A percentile compares a stretch with the other conserved stretches of the same genome.
Conservation (phyloP, 495 filamentous ascomycete genomes). For the Cryomyces minteri region DNA sequence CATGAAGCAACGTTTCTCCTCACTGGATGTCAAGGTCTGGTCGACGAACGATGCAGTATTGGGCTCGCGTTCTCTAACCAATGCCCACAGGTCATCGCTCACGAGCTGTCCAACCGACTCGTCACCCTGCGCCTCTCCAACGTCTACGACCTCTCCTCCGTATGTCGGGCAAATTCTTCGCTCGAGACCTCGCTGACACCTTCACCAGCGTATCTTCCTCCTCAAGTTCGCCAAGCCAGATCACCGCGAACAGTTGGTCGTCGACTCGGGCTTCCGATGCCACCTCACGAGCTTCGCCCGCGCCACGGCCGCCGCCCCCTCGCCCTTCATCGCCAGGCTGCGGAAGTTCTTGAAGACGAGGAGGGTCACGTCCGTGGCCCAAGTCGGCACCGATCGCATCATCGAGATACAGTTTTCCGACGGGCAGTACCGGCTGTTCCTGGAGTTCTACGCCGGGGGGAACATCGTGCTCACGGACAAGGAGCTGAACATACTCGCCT, state of each 20-base stretch:
- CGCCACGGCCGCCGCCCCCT: conserved; percentile 64
- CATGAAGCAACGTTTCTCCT: conserved; percentile 98
- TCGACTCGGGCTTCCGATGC: conserved; percentile 92
- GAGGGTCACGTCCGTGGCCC: conserved; percentile 58
- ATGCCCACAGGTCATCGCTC: conserved; percentile 56
- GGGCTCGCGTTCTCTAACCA: neutral
- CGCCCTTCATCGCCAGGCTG: conserved; percentile 61
- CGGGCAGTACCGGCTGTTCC: conserved; percentile 66
- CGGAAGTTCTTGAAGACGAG: conserved; percentile 79
- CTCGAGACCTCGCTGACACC: neutral
- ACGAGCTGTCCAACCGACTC: conserved; percentile 66
- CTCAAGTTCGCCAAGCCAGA: conserved; percentile 82
- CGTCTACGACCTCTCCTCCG: conserved; percentile 85
- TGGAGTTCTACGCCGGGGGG: conserved; percentile 93
- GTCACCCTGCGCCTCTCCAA: conserved; percentile 70
- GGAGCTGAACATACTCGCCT: conserved; percentile 55
- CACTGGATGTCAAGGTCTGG: conserved; percentile 66
- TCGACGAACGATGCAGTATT: neutral
- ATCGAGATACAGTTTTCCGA: conserved; percentile 87
- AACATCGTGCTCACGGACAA: conserved; percentile 84
- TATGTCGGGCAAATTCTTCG: conserved; percentile 23
- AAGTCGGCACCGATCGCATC: conserved; percentile 85
- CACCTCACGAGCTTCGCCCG: conserved; percentile 82
- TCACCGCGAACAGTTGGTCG: conserved; percentile 65
- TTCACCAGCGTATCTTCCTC: conserved; percentile 66